phyloP scores from a whole-genome alignment of 2,329 filamentous ascomycete genomes.

The Botrytis paeoniae region DNA sequence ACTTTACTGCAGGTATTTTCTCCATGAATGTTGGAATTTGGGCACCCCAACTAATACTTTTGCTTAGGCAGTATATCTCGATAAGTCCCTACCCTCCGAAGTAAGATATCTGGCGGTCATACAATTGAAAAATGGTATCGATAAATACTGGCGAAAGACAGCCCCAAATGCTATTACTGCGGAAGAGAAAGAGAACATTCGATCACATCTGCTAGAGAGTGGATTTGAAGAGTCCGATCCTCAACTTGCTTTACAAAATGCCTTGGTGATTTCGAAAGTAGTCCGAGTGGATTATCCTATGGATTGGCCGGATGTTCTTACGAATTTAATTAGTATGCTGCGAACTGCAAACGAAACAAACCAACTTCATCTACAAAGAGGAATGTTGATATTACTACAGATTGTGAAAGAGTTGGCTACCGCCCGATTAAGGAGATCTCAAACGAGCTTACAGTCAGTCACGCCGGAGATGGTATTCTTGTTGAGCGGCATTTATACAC shows the following conservation, averaged over 20 bases:
- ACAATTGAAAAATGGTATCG: constrained; percentile 93
- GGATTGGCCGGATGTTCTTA: constrained; percentile 71
- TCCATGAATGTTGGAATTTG: background rate
- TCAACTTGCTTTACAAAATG: constrained; percentile 80
- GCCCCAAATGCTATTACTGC: constrained; percentile 62
- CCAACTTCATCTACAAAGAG: constrained; percentile 65
- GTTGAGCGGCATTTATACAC: constrained; percentile 73
- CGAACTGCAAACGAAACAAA: constrained; percentile 56
- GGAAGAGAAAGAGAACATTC: constrained; percentile 74
- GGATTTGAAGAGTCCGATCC: constrained; percentile 74
- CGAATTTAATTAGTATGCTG: constrained; percentile 61
- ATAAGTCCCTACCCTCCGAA: constrained; percentile 71
- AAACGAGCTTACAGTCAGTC: constrained; percentile 72
- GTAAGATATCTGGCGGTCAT: constrained; percentile 88
- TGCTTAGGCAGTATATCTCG: constrained; percentile 71
- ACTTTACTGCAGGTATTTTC: constrained; percentile 60
- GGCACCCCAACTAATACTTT: background rate
- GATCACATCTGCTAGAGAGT: constrained; percentile 70
- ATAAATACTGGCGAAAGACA: constrained; percentile 82
- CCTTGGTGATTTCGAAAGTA: constrained; percentile 82
- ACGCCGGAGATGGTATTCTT: constrained; percentile 83
- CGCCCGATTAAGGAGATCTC: constrained; percentile 70
- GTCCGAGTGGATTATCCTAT: constrained; percentile 83
- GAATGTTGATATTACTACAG: constrained; percentile 74
- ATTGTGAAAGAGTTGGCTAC: constrained; percentile 89